A percentile compares a stretch with the other conserved stretches of the same genome.
These are phyloP conservation scores for Phytophthora chlamydospora DNA, from an alignment of 352 stramenopile genomes.

Conservation along the genomic window DNA sequence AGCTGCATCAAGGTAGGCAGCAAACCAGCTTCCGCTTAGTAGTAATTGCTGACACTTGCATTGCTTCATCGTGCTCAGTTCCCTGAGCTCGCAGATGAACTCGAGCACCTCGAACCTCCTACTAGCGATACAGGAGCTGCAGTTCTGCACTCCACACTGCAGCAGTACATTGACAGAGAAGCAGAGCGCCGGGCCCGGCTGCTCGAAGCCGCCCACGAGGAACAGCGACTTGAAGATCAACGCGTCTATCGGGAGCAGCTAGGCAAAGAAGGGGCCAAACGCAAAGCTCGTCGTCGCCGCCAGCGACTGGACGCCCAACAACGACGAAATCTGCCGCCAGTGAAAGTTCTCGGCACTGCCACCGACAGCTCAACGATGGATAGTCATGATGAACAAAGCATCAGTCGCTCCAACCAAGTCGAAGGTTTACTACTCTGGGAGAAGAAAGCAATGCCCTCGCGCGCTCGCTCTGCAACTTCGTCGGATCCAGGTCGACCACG, in stretches of 20 bases:
- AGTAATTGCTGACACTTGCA: neutral
- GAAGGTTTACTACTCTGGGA: conserved; percentile 33
- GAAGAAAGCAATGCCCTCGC: conserved; percentile 21
- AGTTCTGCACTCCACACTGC: conserved; percentile 12
- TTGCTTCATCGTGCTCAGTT: conserved; percentile 10
- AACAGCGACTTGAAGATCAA: conserved; percentile 55
- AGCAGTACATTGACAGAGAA: conserved; percentile 39
- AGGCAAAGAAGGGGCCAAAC: conserved; percentile 45
- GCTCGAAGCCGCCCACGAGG: conserved; percentile 42
- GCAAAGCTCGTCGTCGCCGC: conserved; percentile 42
- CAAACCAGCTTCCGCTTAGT: neutral
- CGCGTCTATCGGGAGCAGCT: conserved; percentile 53
- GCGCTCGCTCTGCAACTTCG: conserved; percentile 3
- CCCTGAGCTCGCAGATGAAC: conserved; percentile 24
- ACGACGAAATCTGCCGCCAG: conserved; percentile 4
- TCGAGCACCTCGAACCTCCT: conserved; percentile 10
- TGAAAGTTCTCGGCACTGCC: conserved; percentile 10
- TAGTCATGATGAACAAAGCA: conserved; percentile 1
- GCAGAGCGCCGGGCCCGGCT: conserved; percentile 30
- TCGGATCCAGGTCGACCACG: conserved; percentile 8
- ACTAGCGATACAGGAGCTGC: conserved; percentile 6
- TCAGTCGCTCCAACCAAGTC: conserved; percentile 1
- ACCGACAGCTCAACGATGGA: conserved; percentile 5
- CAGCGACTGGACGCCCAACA: conserved; percentile 37
- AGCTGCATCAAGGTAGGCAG: conserved; percentile 45